A percentile compares a stretch with the other conserved stretches of the same genome.
Conservation (phyloP, 352 stramenopile species). For the Pilasporangium apinafurcum region DNA sequence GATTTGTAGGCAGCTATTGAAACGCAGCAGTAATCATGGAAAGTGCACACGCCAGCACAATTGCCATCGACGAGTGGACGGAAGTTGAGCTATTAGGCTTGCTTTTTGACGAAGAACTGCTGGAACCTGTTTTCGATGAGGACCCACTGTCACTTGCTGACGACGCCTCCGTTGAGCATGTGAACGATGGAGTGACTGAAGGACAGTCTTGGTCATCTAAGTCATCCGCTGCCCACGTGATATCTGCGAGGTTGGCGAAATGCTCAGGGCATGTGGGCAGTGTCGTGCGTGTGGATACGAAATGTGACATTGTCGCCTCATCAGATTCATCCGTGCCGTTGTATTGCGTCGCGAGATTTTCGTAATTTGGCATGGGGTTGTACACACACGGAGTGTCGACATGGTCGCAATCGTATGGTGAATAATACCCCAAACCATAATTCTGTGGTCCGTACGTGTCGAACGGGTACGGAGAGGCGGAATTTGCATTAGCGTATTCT, state of each 20-base stretch:
- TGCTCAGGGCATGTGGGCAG: constrained; percentile 16
- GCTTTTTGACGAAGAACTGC: no score
- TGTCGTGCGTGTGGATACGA: constrained; percentile 20
- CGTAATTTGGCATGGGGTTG: constrained; percentile 77
- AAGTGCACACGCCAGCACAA: no score
- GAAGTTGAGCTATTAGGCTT: no score
- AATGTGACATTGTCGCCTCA: constrained; percentile 21
- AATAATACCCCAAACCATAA: constrained; percentile 86
- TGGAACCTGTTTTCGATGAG: no score
- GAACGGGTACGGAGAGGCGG: constrained; percentile 58
- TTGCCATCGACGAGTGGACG: no score
- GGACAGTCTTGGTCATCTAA: no score
- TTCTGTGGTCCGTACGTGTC: constrained; percentile 65
- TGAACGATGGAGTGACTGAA: no score
- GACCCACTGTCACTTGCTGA: no score
- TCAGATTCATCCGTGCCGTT: constrained; percentile 24
- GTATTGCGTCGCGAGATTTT: constrained; percentile 52
- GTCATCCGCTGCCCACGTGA: constrained; percentile 37
- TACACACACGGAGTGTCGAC: constrained; percentile 41
- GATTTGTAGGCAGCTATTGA: no score
- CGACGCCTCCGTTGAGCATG: no score
- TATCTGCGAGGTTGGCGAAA: constrained; percentile 17
- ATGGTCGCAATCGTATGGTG: constrained; percentile 65
- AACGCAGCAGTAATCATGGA: no score
- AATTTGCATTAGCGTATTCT: constrained; percentile 59